A percentile compares a stretch with the other conserved stretches of the same genome.
These are phyloP conservation scores for Senna tora DNA, from an alignment of 306 rosid genomes.

Conservation along the genomic window DNA sequence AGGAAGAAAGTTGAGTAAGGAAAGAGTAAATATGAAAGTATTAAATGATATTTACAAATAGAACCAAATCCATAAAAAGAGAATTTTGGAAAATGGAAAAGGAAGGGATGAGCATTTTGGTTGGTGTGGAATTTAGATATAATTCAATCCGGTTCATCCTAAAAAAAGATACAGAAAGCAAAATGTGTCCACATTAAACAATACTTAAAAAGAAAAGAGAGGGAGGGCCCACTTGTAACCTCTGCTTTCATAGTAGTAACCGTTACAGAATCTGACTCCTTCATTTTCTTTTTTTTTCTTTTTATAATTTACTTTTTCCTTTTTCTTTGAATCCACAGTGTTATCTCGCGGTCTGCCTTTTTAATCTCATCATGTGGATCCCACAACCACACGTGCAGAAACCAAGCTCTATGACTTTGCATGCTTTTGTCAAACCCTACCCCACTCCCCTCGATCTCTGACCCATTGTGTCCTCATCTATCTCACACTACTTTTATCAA, in stretches of 20 bases:
- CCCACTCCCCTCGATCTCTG: not conserved
- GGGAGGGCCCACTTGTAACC: not conserved
- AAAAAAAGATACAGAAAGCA: not conserved
- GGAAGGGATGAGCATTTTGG: not conserved
- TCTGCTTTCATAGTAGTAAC: not conserved
- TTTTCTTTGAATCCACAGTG: not conserved
- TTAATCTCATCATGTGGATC: not conserved
- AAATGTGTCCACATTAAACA: too few relatives aligned
- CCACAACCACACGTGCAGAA: not conserved
- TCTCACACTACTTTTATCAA: too few relatives aligned
- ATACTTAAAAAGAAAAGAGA: not conserved
- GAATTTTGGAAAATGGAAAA: not conserved
- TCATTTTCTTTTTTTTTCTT: too few relatives aligned
- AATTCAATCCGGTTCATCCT: too few relatives aligned
- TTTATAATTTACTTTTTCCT: too few relatives aligned
- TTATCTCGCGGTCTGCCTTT: not conserved
- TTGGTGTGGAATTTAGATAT: not conserved
- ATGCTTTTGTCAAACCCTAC: not conserved
- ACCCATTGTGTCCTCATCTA: not conserved
- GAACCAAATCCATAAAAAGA: not conserved
- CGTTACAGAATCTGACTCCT: not conserved
- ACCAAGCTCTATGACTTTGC: not conserved
- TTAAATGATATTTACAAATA: not conserved
- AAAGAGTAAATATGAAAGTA: not conserved
- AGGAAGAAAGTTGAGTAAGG: not conserved